A percentile compares a stretch with the other conserved stretches of the same genome.
Conservation (phyloP, 352 stramenopile genomes). For the Pythium vanterpoolii region DNA sequence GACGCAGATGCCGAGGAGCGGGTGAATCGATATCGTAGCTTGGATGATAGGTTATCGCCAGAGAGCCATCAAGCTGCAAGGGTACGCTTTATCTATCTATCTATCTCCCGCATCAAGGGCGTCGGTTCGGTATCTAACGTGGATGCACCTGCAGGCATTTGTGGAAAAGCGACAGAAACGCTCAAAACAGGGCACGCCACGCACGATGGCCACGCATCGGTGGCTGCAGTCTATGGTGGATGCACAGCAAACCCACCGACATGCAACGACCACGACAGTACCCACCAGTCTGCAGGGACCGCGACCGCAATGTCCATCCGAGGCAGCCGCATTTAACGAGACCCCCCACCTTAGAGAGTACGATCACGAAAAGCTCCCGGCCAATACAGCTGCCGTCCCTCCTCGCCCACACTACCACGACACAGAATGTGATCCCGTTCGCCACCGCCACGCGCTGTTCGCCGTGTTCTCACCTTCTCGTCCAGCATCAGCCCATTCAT, state of each 20-base stretch:
- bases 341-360: not conserved
- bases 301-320: not conserved
- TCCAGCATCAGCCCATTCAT: not conserved
- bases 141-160: constrained; percentile 61
- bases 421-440: not conserved
- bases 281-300: not conserved
- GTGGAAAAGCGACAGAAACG: constrained; percentile 62
- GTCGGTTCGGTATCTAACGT: too few relatives aligned
- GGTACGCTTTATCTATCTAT: constrained; percentile 17
- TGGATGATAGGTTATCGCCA: constrained; percentile 42
- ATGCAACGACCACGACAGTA: not conserved
- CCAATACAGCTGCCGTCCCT: not conserved
- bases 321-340: not conserved
- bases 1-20: not conserved
- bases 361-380: not conserved
- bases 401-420: not conserved
- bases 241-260: not conserved
- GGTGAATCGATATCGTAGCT: not conserved
- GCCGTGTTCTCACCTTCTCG: constrained; percentile 8
- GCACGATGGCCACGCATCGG: constrained; percentile 58
- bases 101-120: too few relatives aligned
- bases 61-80: constrained; percentile 48
- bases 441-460: not conserved
- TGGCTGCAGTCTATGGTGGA: constrained; percentile 57
- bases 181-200: constrained; percentile 42